Evolutionary conservation across 129 eudicot genomes (phyloP).

Genomic region (Tagetes erecta): DNA sequence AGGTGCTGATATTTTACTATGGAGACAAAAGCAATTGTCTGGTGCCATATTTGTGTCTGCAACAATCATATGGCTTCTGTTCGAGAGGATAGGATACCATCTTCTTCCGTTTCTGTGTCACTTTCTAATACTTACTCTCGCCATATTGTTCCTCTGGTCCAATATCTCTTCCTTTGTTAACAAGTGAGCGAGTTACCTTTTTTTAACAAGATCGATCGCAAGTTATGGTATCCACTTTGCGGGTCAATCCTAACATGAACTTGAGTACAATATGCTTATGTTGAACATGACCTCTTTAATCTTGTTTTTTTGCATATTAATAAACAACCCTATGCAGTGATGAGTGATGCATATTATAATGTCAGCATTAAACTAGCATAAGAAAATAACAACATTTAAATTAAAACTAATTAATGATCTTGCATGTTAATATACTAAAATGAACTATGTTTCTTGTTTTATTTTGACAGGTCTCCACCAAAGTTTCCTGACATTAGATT

Average conservation of each 20-base stretch:
- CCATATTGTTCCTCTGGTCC: conserved; percentile 76
- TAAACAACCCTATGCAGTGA: too few species aligned
- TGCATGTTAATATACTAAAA: conserved; percentile 13
- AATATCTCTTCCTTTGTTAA: conserved; percentile 72
- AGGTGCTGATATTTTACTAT: conserved; percentile 84
- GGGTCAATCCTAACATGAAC: too few species aligned
- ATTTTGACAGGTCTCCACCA: conserved; percentile 52
- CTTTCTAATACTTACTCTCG: conserved; percentile 62
- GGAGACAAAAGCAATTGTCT: conserved; percentile 81
- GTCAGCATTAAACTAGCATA: too few species aligned
- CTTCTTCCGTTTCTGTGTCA: conserved; percentile 75
- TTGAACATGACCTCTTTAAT: too few species aligned
- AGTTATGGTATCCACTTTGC: too few species aligned
- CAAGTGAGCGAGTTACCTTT: conserved; percentile 37
- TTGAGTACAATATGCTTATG: too few species aligned
- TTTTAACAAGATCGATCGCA: too few species aligned
- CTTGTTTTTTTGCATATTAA: too few species aligned
- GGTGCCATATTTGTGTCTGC: conserved; percentile 70
- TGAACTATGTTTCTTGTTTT: not conserved
- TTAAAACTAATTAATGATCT: too few species aligned
- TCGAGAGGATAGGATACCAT: conserved; percentile 74
- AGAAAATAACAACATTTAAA: too few species aligned
- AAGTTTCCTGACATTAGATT: conserved; percentile 57
- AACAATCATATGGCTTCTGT: conserved; percentile 84
- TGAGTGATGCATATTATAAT: too few species aligned